Conservation (phyloP, 352 stramenopile species). For the Phytopythium montanum region DNA sequence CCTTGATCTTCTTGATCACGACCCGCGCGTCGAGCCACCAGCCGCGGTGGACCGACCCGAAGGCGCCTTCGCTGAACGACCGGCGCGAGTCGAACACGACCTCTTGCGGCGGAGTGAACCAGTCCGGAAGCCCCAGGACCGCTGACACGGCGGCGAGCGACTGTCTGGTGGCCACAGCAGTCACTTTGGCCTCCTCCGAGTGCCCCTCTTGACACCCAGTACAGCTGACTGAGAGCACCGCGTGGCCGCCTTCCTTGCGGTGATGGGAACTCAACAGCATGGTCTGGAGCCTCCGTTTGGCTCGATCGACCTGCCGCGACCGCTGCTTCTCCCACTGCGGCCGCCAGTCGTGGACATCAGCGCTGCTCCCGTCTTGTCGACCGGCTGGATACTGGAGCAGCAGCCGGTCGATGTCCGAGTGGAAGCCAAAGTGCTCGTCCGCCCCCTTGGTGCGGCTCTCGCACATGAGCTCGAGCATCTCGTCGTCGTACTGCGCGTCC, state of each 20-base stretch:
- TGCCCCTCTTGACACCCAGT: not conserved
- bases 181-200: not conserved
- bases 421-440: constrained; percentile 2
- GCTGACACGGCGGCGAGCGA: not conserved
- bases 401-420: not conserved
- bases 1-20: constrained; percentile 26
- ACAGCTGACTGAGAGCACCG: not conserved
- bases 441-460: constrained; percentile 3
- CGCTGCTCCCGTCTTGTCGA: not conserved
- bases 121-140: constrained; percentile 2
- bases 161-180: not conserved
- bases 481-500: not conserved
- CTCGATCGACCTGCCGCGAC: not conserved
- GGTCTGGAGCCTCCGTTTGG: not conserved
- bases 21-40: constrained; percentile 23
- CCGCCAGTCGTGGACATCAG: not conserved
- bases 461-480: constrained; percentile 1
- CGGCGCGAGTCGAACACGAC: constrained; percentile 16
- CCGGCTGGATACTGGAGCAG: not conserved
- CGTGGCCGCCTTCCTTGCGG: not conserved
- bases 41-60: constrained; percentile 23
- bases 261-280: not conserved
- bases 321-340: not conserved
- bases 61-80: constrained; percentile 24
- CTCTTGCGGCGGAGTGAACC: constrained; percentile 22